Base-by-base conservation (phyloP, 805 yeast genomes). In the Kodamaea jinghongensis region DNA sequence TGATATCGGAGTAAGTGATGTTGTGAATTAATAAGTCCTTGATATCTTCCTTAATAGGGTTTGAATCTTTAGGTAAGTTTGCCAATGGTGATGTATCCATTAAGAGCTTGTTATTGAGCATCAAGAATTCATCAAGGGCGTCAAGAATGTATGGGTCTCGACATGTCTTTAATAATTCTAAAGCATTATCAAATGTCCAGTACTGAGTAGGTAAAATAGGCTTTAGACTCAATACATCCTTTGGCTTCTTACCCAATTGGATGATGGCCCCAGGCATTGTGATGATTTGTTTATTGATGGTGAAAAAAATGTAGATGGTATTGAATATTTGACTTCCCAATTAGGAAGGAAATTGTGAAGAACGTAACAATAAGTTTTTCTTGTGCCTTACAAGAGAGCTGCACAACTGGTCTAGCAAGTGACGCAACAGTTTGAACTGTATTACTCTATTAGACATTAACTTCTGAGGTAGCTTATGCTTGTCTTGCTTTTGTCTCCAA, bases 131-230 rank as follows among this genome's bases (percentile, higher is more conserved):
- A 46, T 69, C 71, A 44, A 69, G 50, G 3, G 68, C 65, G 31
- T 66, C 69, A 28, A 54, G 39, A 12, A 61, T 53, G 35, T 56
- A 56, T 32, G 59, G 57, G 31, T 63, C 70, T 9, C 55, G 56
- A 32, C 59, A 49, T 12, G 58, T 45, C 33, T 51, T 54, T 39
- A 68, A 48, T 14, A 66, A 51, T 10, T 61, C 47, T 28, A 67
- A 51, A 2, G 71, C 73, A 46, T 58, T 60, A 30, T 62, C 60
- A 47, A 70, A 68, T 3, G 70, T 63, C 75, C 75, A 64, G 29
- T 51, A 49, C 35, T 58, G 61, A 10, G 64, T 60, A 17, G 69
- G 67, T 36, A 62, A 60, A 23, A 56, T 54, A 4, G 66, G 60
- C 41, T 58, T 60, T 45, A 59, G 46, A 7, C 53, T 51, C 23